phyloP scores from a whole-genome alignment of 805 yeast species.

The Candida hispaniensis region DNA sequence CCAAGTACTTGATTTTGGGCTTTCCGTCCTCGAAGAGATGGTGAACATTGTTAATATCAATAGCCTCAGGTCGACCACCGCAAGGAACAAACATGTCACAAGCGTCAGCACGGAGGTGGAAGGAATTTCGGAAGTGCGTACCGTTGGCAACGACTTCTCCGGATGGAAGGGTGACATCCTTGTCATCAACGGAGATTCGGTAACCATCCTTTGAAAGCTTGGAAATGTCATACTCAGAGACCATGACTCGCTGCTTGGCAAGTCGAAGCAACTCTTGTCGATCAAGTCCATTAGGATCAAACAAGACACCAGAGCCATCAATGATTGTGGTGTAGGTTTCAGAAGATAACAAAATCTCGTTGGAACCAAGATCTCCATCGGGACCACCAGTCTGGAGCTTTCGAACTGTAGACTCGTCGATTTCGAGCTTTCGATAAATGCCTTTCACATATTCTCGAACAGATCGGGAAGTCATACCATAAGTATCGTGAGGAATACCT shows the following conservation, averaged over 20 bases:
- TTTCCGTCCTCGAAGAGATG: constrained; percentile 67
- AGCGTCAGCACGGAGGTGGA: constrained; percentile 63
- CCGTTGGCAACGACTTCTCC: constrained; percentile 74
- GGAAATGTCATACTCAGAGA: constrained; percentile 53
- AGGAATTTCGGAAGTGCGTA: constrained; percentile 77
- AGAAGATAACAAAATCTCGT: constrained; percentile 79
- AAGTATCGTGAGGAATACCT: constrained; percentile 96
- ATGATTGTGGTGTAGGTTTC: constrained; percentile 82
- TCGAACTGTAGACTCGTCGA: constrained; percentile 47
- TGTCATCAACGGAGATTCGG: constrained; percentile 75
- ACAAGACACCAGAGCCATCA: constrained; percentile 92
- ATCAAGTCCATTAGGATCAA: constrained; percentile 83
- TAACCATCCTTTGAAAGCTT: constrained; percentile 69
- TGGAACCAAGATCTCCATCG: constrained; percentile 95
- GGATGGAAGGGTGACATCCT: constrained; percentile 63
- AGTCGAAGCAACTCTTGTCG: constrained; percentile 65
- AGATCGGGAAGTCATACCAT: constrained; percentile 94
- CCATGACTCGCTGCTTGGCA: constrained; percentile 68
- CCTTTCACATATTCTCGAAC: constrained; percentile 87
- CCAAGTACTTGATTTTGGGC: constrained; percentile 71
- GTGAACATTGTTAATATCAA: constrained; percentile 73
- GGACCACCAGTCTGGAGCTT: constrained; percentile 98
- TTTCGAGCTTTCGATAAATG: constrained; percentile 65
- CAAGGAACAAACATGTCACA: constrained; percentile 91
- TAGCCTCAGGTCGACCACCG: constrained; percentile 97